These are phyloP conservation scores for Mucor velutinosus DNA, from an alignment of 371 early-diverging fungal genomes.

Conservation along the genomic window DNA sequence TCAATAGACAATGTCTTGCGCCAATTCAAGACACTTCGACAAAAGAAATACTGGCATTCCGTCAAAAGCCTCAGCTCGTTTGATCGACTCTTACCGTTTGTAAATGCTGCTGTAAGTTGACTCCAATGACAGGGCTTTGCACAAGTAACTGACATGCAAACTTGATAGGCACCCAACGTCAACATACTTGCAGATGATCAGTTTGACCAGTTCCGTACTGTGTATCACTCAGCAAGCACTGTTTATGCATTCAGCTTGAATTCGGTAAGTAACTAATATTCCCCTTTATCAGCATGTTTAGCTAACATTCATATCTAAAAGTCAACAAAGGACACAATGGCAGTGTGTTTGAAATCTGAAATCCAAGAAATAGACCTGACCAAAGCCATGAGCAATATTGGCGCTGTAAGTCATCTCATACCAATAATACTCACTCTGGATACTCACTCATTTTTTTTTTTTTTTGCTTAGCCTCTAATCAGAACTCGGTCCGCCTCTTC, in stretches of 20 bases:
- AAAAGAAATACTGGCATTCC: slow-evolving; percentile 62
- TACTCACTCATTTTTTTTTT: too few species aligned
- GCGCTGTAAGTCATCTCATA: slow-evolving; percentile 15
- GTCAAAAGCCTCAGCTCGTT: slow-evolving; percentile 50
- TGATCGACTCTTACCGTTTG: slow-evolving; percentile 53
- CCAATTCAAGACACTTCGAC: slow-evolving; percentile 45
- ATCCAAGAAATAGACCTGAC: slow-evolving; percentile 59
- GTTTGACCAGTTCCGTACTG: slow-evolving; percentile 22
- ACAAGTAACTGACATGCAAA: background rate
- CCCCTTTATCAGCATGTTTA: background rate
- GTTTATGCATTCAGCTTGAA: slow-evolving; percentile 43
- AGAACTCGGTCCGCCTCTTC: slow-evolving; percentile 39
- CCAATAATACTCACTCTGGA: too few species aligned
- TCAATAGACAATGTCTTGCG: slow-evolving; percentile 32
- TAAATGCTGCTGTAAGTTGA: slow-evolving; percentile 35
- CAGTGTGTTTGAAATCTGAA: slow-evolving; percentile 58
- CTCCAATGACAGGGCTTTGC: too few species aligned
- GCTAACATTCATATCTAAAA: background rate
- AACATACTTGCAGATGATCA: slow-evolving; percentile 36
- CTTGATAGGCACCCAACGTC: slow-evolving; percentile 12
- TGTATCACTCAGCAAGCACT: slow-evolving; percentile 41
- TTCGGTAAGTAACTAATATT: slow-evolving; percentile 27
- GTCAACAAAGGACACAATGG: slow-evolving; percentile 40
- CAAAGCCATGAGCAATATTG: slow-evolving; percentile 19
- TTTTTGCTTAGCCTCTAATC: slow-evolving; percentile 17